phyloP scores from a whole-genome alignment of 495 filamentous ascomycete species.

The Cudoniella acicularis region DNA sequence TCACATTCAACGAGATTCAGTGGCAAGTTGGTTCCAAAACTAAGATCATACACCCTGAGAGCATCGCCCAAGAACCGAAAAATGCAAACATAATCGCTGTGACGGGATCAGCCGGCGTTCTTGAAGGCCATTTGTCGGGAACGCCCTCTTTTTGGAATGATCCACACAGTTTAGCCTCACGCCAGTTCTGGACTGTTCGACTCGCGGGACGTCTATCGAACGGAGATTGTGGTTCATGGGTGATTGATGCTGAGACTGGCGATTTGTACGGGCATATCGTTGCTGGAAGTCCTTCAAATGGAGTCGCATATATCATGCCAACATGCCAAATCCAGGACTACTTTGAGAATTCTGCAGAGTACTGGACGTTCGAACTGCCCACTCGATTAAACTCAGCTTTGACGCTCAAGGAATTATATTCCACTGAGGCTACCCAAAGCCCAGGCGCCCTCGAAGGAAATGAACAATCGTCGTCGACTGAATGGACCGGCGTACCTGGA shows the following conservation, averaged over 20 bases:
- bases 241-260: conserved; percentile 23
- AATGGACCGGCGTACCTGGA: too few species aligned
- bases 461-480: too few species aligned
- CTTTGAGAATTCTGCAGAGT: too few species aligned
- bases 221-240: conserved; percentile 27
- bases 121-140: conserved; percentile 2
- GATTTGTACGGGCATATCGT: conserved; percentile 26
- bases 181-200: conserved; percentile 6
- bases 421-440: too few species aligned
- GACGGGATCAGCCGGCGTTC: neutral
- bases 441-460: too few species aligned
- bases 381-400: too few species aligned
- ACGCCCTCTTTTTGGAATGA: conserved; percentile 4
- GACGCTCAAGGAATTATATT: too few species aligned
- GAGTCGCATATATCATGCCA: conserved; percentile 21
- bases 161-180: neutral
- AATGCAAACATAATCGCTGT: neutral
- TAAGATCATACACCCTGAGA: neutral
- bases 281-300: conserved; percentile 15
- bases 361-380: too few species aligned
- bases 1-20: neutral
- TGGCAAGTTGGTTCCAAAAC: neutral
- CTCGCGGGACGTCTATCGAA: neutral
- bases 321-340: neutral
- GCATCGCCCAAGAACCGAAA: neutral